Conservation (phyloP, 768 basidiomycete genomes). For the Hypsizygus marmoreus region DNA sequence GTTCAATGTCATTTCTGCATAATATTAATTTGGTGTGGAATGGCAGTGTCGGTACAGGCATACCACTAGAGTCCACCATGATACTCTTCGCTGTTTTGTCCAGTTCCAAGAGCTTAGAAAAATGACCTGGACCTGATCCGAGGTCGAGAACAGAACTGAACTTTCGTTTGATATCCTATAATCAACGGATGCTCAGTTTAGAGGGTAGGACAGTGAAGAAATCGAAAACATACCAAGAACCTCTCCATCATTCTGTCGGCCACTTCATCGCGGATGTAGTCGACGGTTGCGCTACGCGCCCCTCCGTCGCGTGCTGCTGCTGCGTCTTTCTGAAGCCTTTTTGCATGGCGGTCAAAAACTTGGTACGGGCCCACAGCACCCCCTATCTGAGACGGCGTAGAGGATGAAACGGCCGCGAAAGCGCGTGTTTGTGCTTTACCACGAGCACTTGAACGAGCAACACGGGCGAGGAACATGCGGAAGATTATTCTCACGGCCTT, state of each 20-base stretch:
- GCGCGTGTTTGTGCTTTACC: slow-evolving; percentile 31
- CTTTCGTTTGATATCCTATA: slow-evolving; percentile 86
- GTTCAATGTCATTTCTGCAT: slow-evolving; percentile 64
- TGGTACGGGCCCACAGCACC: slow-evolving; percentile 65
- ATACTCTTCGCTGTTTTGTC: slow-evolving; percentile 69
- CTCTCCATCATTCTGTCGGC: slow-evolving; percentile 91
- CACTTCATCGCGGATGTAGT: slow-evolving; percentile 90
- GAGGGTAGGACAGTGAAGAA: slow-evolving; percentile 5
- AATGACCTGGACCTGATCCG: slow-evolving; percentile 89
- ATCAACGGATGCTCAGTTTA: slow-evolving; percentile 5
- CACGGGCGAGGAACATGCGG: slow-evolving; percentile 24
- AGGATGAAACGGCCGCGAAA: slow-evolving; percentile 52
- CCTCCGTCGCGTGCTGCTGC: slow-evolving; percentile 63
- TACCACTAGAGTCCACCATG: slow-evolving; percentile 90
- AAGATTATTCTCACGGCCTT: slow-evolving; percentile 17
- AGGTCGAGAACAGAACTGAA: slow-evolving; percentile 84
- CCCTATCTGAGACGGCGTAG: slow-evolving; percentile 40
- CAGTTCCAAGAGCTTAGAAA: slow-evolving; percentile 77
- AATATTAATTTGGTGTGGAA: no score
- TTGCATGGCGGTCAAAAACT: slow-evolving; percentile 85
- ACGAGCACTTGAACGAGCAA: slow-evolving; percentile 13
- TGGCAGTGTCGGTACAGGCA: no score
- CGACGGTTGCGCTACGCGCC: slow-evolving; percentile 70
- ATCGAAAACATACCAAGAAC: slow-evolving; percentile 59
- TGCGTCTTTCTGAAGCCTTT: slow-evolving; percentile 75